These are phyloP conservation scores for Ceratocystiopsis sp. DNA, from an alignment of 2,329 filamentous ascomycete species.

Conservation along the genomic window DNA sequence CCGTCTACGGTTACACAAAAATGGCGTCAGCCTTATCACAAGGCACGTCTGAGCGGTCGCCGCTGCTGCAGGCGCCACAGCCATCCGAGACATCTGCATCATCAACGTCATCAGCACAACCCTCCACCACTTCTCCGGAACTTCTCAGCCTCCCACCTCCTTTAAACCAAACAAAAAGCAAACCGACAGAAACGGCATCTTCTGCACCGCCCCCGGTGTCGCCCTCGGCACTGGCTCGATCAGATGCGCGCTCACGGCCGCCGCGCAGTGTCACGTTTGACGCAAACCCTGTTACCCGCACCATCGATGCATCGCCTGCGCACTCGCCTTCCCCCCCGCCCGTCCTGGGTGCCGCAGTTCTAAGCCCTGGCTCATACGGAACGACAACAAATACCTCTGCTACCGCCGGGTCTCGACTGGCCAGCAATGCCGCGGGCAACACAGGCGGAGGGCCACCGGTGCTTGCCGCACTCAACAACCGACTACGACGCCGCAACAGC, in stretches of 20 bases:
- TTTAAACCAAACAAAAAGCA: background rate
- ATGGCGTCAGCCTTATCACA: slow-evolving; percentile 3
- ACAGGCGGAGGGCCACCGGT: slow-evolving; percentile 30
- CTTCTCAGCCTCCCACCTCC: background rate
- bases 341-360: slow-evolving; percentile 10
- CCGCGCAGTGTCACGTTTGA: slow-evolving; percentile 62
- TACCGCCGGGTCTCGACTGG: slow-evolving; percentile 3
- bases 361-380: slow-evolving; percentile 2
- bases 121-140: background rate
- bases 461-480: slow-evolving; percentile 71
- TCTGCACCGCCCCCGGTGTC: background rate
- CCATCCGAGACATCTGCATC: background rate
- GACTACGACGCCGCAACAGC: slow-evolving; percentile 72
- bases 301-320: slow-evolving; percentile 28
- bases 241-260: slow-evolving; percentile 23
- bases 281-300: slow-evolving; percentile 46
- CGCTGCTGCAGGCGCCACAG: slow-evolving; percentile 11
- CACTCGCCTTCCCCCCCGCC: slow-evolving; percentile 2
- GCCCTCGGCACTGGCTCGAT: slow-evolving; percentile 8
- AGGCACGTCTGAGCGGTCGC: slow-evolving; percentile 10
- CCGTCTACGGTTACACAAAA: background rate
- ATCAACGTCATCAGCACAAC: background rate
- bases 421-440: background rate
- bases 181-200: background rate
- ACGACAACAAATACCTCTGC: slow-evolving; percentile 16